These are phyloP conservation scores for Dictyostelium purpureum DNA, from an alignment of 78 protist species.

Conservation along the genomic window DNA sequence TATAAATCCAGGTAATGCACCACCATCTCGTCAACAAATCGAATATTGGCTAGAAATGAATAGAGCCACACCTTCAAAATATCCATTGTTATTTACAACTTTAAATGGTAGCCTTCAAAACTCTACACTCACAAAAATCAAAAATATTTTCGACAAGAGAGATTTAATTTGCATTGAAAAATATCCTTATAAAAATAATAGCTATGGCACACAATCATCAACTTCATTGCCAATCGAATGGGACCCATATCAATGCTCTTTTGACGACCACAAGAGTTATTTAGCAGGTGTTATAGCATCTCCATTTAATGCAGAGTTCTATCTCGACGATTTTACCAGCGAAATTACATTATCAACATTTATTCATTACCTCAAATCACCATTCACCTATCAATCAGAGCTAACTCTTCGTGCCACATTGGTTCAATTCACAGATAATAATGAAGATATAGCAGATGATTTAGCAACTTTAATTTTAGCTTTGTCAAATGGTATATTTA, in stretches of 20 bases:
- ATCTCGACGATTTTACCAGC: constrained; percentile 3
- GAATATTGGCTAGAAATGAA: constrained; percentile 65
- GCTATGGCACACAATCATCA: not conserved
- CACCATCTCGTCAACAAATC: constrained; percentile 67
- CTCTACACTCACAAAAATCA: not conserved
- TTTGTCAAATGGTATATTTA: constrained; percentile 37
- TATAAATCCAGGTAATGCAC: not conserved
- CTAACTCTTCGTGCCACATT: constrained; percentile 36
- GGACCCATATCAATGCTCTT: constrained; percentile 20
- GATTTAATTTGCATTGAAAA: constrained; percentile 45
- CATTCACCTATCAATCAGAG: constrained; percentile 32
- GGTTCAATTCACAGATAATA: not conserved
- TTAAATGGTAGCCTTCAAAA: constrained; percentile 14
- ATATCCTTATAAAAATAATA: constrained; percentile 28
- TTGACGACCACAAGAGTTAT: not conserved
- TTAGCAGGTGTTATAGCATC: constrained; percentile 56
- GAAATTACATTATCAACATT: constrained; percentile 22
- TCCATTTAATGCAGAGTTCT: constrained; percentile 18
- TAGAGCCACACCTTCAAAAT: not conserved
- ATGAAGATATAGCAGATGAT: constrained; percentile 23
- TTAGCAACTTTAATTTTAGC: constrained; percentile 49
- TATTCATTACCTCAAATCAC: constrained; percentile 42
- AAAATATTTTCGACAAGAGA: constrained; percentile 50
- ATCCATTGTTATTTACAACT: constrained; percentile 22
- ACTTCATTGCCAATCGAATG: not conserved